Evolutionary conservation across 2,329 filamentous ascomycete species (phyloP).

Genomic region (Nigrospora oryzae): DNA sequence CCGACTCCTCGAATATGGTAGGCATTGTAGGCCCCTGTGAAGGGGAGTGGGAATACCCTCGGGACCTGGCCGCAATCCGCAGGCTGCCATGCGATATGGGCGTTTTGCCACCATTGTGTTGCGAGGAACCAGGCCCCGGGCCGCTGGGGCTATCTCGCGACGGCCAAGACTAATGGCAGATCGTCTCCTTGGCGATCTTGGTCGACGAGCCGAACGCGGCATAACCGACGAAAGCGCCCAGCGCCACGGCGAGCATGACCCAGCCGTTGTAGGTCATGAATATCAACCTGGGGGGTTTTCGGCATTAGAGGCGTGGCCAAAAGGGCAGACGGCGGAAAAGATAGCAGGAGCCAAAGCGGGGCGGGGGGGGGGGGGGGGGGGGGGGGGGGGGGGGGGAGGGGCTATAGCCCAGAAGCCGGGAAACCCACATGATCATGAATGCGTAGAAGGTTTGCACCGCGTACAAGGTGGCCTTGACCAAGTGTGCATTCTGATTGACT

Average conservation of each 20-base stretch:
- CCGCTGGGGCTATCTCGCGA: not conserved
- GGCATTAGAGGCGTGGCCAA: no score
- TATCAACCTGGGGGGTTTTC: slow-evolving; percentile 58
- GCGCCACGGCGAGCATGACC: slow-evolving; percentile 86
- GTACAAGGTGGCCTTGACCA: slow-evolving; percentile 78
- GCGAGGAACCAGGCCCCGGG: not conserved
- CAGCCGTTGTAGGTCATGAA: slow-evolving; percentile 99
- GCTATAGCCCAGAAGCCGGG: not conserved
- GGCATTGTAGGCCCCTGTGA: no score
- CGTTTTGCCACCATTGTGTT: not conserved
- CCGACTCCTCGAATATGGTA: no score
- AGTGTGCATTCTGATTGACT: slow-evolving; percentile 57
- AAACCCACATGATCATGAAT: slow-evolving; percentile 95
- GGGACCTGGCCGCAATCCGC: no score
- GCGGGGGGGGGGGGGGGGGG: no score
- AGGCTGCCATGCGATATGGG: no score
- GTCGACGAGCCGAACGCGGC: slow-evolving; percentile 67
- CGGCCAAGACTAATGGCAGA: slow-evolving; percentile 62
- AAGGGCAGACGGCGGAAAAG: not conserved
- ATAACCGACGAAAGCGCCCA: slow-evolving; percentile 86
- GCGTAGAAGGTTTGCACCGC: slow-evolving; percentile 95
- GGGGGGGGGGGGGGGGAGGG: not conserved
- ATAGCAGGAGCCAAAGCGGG: not conserved
- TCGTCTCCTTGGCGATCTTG: slow-evolving; percentile 72
- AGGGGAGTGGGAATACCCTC: no score